Percentiles rank a stretch among this genome's conserved stretches.
These are phyloP conservation scores for Botrytis paeoniae DNA, from an alignment of 2,329 filamentous ascomycete species.

Conservation along the genomic window DNA sequence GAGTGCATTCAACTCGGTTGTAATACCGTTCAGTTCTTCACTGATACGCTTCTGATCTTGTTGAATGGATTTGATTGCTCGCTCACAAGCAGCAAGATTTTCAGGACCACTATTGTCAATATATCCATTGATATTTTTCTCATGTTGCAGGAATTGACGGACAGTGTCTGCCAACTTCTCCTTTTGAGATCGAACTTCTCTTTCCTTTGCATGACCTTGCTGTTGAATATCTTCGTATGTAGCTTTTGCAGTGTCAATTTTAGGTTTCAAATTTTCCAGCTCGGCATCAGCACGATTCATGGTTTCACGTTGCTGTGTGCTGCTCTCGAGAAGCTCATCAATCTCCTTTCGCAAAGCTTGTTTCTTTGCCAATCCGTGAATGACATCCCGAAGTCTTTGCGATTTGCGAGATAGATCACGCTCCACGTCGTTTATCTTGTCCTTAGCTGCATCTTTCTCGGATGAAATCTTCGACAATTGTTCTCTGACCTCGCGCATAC, in stretches of 20 bases:
- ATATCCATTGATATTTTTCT: conserved; percentile 77
- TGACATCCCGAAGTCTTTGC: conserved; percentile 67
- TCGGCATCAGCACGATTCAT: conserved; percentile 70
- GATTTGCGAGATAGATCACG: conserved; percentile 72
- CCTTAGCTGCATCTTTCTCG: conserved; percentile 70
- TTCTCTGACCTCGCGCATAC: conserved; percentile 61
- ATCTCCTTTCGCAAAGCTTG: conserved; percentile 67
- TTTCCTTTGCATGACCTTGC: conserved; percentile 69
- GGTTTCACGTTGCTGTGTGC: conserved; percentile 62
- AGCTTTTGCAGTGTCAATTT: conserved; percentile 71
- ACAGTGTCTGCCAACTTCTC: conserved; percentile 70
- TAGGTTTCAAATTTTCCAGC: conserved; percentile 69
- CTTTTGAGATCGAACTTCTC: conserved; percentile 66
- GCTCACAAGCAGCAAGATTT: conserved; percentile 66
- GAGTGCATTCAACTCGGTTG: conserved; percentile 70
- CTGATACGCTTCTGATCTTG: conserved; percentile 63
- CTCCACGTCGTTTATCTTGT: conserved; percentile 67
- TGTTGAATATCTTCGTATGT: conserved; percentile 74
- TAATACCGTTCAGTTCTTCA: conserved; percentile 63
- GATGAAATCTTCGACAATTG: conserved; percentile 62
- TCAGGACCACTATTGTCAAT: conserved; percentile 69
- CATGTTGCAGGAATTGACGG: conserved; percentile 72
- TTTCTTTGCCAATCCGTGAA: conserved; percentile 79
- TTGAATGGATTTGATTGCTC: conserved; percentile 66
- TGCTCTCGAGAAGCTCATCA: conserved; percentile 67